Evolutionary conservation across 192 early-diverging fungal species (phyloP).

Genomic region (Coemansia guatemalensis): DNA sequence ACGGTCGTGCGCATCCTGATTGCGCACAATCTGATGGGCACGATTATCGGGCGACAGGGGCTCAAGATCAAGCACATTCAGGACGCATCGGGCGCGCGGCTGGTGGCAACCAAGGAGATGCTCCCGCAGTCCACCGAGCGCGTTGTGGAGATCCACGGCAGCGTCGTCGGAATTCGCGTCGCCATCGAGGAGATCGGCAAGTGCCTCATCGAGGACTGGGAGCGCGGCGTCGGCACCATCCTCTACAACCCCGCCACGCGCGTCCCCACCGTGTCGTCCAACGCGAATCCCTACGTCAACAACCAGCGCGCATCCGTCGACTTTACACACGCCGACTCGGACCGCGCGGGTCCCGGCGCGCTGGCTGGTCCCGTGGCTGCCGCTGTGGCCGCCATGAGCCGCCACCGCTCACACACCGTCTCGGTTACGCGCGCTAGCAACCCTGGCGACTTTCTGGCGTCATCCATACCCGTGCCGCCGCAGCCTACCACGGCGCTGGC

Average conservation of each 20-base stretch:
- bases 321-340: slow-evolving; percentile 43
- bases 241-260: slow-evolving; percentile 76
- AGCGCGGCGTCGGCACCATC: slow-evolving; percentile 78
- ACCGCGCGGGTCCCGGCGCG: slow-evolving; percentile 23
- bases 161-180: slow-evolving; percentile 77
- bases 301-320: slow-evolving; percentile 45
- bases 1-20: slow-evolving; percentile 85
- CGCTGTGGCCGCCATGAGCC: slow-evolving; percentile 36
- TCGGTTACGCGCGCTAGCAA: slow-evolving; percentile 41
- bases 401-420: slow-evolving; percentile 55
- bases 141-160: slow-evolving; percentile 83
- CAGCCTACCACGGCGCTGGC: slow-evolving; percentile 25
- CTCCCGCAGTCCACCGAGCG: slow-evolving; percentile 93
- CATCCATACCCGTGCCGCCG: slow-evolving; percentile 52
- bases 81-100: slow-evolving; percentile 79
- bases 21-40: slow-evolving; percentile 87
- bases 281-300: slow-evolving; percentile 55
- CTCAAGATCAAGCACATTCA: slow-evolving; percentile 95
- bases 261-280: slow-evolving; percentile 52
- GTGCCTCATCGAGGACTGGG: slow-evolving; percentile 82
- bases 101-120: slow-evolving; percentile 89
- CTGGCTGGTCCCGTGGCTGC: slow-evolving; percentile 24
- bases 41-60: slow-evolving; percentile 92
- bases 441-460: slow-evolving; percentile 31
- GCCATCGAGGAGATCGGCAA: slow-evolving; percentile 86